Evolutionary conservation across 2,329 filamentous ascomycete genomes (phyloP).

Genomic region (Malbranchea zuffiana): DNA sequence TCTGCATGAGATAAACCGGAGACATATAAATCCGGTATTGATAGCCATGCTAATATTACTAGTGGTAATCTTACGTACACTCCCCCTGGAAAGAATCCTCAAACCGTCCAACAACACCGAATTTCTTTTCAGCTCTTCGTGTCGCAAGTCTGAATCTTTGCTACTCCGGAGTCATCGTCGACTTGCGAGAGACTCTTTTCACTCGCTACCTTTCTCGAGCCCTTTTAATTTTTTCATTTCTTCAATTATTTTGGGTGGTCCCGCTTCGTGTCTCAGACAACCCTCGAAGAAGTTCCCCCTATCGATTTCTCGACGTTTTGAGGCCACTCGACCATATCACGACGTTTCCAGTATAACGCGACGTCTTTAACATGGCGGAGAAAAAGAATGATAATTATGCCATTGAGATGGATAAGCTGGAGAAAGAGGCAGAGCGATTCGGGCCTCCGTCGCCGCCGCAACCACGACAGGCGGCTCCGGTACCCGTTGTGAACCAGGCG

Average conservation of each 20-base stretch:
- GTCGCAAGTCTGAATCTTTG: background rate
- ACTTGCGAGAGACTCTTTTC: constrained; percentile 4
- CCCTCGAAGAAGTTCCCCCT: background rate
- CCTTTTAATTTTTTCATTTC: background rate
- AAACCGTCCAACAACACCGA: background rate
- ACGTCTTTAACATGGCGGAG: constrained; percentile 67
- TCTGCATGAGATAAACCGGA: no score
- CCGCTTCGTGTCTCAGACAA: background rate
- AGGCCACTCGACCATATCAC: no score
- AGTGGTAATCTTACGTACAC: no score
- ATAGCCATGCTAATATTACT: no score
- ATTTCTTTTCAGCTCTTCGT: constrained; percentile 2
- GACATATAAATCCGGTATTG: no score
- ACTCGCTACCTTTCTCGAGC: constrained; percentile 1
- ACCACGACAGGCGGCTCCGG: constrained; percentile 23
- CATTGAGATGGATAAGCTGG: constrained; percentile 55
- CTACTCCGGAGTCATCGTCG: background rate
- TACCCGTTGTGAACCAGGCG: constrained; percentile 57
- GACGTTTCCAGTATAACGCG: no score
- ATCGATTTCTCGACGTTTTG: no score
- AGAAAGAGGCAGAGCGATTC: constrained; percentile 41
- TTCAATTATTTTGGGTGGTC: background rate
- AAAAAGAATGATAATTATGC: constrained; percentile 73
- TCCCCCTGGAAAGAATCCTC: no score
- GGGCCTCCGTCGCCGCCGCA: constrained; percentile 30